A percentile compares a stretch with the other conserved stretches of the same genome.
These are phyloP conservation scores for Rhynchospora tenuis DNA, from an alignment of 176 grass and related monocot species.

Conservation along the genomic window DNA sequence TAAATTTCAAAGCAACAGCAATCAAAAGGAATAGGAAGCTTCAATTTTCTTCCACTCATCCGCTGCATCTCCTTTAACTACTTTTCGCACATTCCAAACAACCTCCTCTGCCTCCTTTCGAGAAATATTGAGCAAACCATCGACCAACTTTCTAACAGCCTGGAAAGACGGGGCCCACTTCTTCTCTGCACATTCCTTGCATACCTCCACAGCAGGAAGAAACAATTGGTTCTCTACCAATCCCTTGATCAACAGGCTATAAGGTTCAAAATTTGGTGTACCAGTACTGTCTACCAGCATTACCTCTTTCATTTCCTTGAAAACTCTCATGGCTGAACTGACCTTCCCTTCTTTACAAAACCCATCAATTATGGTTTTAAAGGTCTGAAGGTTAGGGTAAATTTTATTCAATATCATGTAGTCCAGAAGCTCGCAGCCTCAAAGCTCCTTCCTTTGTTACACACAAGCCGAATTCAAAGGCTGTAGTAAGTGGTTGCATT, in stretches of 20 bases:
- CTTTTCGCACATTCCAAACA: constrained; percentile 36
- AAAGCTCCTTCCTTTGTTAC: constrained; percentile 42
- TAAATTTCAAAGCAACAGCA: background rate
- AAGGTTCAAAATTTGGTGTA: constrained; percentile 48
- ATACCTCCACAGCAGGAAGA: constrained; percentile 39
- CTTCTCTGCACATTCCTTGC: constrained; percentile 48
- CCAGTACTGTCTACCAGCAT: constrained; percentile 30
- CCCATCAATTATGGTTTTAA: constrained; percentile 53
- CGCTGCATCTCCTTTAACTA: constrained; percentile 36
- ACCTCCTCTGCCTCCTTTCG: constrained; percentile 53
- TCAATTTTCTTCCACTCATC: constrained; percentile 76
- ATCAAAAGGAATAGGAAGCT: constrained; percentile 28
- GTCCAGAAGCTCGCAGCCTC: constrained; percentile 53
- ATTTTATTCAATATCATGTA: constrained; percentile 40
- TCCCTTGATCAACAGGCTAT: constrained; percentile 39
- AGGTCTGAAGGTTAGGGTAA: constrained; percentile 33
- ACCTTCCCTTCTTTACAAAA: constrained; percentile 50
- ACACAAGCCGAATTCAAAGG: constrained; percentile 48
- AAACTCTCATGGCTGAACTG: constrained; percentile 39
- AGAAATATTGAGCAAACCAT: constrained; percentile 50
- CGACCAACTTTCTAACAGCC: constrained; percentile 40
- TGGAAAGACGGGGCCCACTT: constrained; percentile 67
- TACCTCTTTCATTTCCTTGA: constrained; percentile 47
- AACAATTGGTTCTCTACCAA: constrained; percentile 49
- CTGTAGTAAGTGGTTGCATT: constrained; percentile 60